Conservation (phyloP, 768 basidiomycete genomes). For the Kwoniella sp. region DNA sequence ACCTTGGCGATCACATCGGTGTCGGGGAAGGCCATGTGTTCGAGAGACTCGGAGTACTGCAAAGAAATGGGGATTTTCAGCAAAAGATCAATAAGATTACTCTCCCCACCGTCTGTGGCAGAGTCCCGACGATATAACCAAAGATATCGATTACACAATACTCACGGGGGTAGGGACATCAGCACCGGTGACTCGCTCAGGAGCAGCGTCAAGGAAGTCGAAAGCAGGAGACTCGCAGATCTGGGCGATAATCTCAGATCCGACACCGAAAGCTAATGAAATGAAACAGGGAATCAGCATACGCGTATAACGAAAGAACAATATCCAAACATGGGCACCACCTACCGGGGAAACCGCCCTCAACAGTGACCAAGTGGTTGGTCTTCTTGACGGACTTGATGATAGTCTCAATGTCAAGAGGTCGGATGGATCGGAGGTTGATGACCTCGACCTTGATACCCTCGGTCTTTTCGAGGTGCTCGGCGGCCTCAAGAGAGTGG, state of each 20-base stretch:
- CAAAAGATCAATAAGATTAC: constrained; percentile 6
- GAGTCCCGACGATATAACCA: background rate
- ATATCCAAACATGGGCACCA: background rate
- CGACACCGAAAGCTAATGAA: constrained; percentile 78
- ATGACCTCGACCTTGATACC: constrained; percentile 97
- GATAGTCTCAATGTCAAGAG: constrained; percentile 96
- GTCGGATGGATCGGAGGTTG: constrained; percentile 79
- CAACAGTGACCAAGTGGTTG: constrained; percentile 88
- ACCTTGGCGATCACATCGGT: constrained; percentile 88
- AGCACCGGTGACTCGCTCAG: constrained; percentile 96
- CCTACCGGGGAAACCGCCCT: constrained; percentile 88
- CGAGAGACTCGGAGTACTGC: constrained; percentile 87
- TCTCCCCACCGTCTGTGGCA: background rate
- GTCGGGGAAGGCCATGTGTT: constrained; percentile 91
- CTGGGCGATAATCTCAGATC: constrained; percentile 97
- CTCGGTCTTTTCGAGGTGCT: constrained; percentile 81
- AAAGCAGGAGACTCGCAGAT: constrained; percentile 97
- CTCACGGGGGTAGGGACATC: constrained; percentile 92
- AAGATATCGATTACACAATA: background rate
- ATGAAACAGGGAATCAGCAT: background rate
- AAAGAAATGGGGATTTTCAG: background rate
- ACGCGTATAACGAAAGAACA: background rate
- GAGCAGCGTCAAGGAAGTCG: constrained; percentile 96
- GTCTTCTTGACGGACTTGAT: constrained; percentile 98
- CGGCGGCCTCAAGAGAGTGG: constrained; percentile 91